Base-by-base conservation (phyloP, 2,329 filamentous ascomycete genomes). In the Penicillium sp. region DNA sequence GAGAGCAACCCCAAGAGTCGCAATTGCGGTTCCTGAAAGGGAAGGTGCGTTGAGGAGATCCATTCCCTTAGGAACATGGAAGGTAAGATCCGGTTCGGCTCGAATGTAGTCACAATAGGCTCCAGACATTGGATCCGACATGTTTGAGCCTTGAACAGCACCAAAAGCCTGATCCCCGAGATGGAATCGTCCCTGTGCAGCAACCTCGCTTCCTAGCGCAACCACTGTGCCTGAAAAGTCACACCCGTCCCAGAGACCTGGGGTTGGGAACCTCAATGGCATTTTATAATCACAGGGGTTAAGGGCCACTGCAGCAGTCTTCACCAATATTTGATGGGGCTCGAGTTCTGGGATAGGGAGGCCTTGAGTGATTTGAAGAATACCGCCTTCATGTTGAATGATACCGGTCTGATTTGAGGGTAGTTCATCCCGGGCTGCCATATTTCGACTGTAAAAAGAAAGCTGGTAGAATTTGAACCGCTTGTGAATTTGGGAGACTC, bases 81-180 rank as follows among this genome's bases (percentile, higher is more conserved):
- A 66, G 2, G 50, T 43, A 21, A 66, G 62, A 13, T 61, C 61
- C 7, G 60, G 42, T 1, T 65, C 62, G 2, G 51, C 51, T 12
- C 53, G 54, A 12, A 67, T 13, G 25, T 62, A 67, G 31, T 67
- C 62, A 21, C 61, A 67, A 25, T 67, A 67, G 1, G 65, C 61
- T 6, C 65, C 65, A n/a, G 64, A 62, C 15, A 43, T 38, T 1
- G 59, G 46, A 54, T 63, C 58, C 1, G 57, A 50, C 46, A 60
- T 62, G 17, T 70, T 70, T 1, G 64, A 65, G 19, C 75, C 76
- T 40, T 75, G 69, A 6, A 71, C 70, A 17, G 68, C 64, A 7
- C 77, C 77, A 17, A 68, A 71, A 5, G 77, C 73, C 6, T 65
- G 65, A 58, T 78, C 74, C 19, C 77, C 76, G 2, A 71, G 52